A percentile compares a stretch with the other conserved stretches of the same genome.
Conservation (phyloP, 805 yeast genomes). For the Metschnikowia continentalis region DNA sequence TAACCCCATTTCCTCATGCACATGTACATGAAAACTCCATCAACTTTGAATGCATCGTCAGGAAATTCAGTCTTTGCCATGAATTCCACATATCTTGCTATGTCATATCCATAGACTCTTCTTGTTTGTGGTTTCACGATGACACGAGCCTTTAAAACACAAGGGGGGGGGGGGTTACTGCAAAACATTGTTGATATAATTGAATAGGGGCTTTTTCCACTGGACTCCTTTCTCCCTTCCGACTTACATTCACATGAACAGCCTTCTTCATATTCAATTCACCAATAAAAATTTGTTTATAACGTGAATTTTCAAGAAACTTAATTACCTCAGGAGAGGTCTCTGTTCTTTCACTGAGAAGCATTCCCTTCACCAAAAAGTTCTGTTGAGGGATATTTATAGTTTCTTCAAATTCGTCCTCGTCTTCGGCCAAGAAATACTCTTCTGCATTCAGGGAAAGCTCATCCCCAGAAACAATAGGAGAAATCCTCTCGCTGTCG, state of each 20-base stretch:
- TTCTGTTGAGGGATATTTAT: not conserved
- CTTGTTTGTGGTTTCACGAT: not conserved
- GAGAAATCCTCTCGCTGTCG: not conserved
- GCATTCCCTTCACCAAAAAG: not conserved
- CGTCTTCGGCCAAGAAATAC: not conserved
- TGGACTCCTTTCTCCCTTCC: not conserved
- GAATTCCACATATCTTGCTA: not conserved
- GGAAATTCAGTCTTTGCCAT: not conserved
- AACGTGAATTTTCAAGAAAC: not conserved
- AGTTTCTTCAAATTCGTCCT: not conserved
- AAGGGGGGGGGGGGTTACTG: conserved; percentile 4
- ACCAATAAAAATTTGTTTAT: not conserved
- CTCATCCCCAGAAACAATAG: not conserved
- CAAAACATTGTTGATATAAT: not conserved
- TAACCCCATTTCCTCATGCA: not conserved
- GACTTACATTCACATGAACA: not conserved
- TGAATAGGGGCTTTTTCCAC: not conserved
- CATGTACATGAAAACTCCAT: not conserved
- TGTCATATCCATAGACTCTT: conserved; percentile 4
- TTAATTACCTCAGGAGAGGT: not conserved
- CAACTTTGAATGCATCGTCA: not conserved
- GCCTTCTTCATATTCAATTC: not conserved
- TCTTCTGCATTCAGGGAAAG: not conserved
- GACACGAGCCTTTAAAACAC: not conserved
- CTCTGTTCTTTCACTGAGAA: not conserved